Conservation (phyloP, 2,329 filamentous ascomycete genomes). For the Tolypocladium paradoxum region DNA sequence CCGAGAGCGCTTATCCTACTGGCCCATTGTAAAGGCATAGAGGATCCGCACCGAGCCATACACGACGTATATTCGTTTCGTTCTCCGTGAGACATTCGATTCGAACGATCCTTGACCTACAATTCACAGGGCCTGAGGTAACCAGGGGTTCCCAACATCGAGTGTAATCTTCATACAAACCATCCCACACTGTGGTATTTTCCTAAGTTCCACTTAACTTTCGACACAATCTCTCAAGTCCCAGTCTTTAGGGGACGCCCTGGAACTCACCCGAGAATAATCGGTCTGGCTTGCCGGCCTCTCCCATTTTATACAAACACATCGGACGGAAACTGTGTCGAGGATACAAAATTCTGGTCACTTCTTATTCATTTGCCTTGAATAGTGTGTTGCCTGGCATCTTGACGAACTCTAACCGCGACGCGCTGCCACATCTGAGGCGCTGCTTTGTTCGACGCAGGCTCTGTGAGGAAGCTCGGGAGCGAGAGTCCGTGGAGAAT, state of each 20-base stretch:
- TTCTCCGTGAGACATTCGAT: background rate
- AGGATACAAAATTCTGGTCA: background rate
- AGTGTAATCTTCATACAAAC: background rate
- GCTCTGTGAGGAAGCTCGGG: background rate
- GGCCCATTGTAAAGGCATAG: background rate
- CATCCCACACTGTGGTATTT: background rate
- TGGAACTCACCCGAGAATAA: too few relatives aligned
- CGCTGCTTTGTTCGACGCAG: background rate
- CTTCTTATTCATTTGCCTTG: background rate
- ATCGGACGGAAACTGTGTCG: background rate
- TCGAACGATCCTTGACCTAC: background rate
- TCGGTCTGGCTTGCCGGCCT: background rate
- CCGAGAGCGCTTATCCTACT: slow-evolving; percentile 41
- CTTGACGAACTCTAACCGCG: background rate
- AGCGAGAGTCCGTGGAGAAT: background rate
- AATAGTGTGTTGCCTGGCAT: background rate
- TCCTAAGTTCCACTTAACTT: background rate
- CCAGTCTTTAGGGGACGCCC: background rate
- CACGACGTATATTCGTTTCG: slow-evolving; percentile 4
- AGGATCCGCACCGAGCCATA: slow-evolving; percentile 8
- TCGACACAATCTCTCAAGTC: background rate
- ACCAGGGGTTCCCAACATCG: background rate
- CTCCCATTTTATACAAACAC: background rate
- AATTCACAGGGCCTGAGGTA: background rate
- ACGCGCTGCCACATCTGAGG: background rate